Evolutionary conservation across 495 filamentous ascomycete species (phyloP).

Genomic region (Staphylotrichum longicolle): DNA sequence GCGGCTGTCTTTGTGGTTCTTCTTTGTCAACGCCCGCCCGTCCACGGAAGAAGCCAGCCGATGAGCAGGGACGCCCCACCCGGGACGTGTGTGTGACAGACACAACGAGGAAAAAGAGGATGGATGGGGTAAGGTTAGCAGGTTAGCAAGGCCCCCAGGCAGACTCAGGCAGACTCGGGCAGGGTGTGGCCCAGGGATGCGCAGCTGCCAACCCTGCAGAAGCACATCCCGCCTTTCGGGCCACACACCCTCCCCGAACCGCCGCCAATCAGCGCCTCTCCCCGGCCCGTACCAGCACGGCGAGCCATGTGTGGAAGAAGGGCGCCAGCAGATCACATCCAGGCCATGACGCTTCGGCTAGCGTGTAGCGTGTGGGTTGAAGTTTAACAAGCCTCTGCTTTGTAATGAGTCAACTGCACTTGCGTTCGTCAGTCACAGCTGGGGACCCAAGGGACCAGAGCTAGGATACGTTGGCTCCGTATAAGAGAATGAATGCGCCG

Average conservation of each 20-base stretch:
- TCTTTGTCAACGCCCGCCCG: neutral
- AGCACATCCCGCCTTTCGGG: constrained; percentile 19
- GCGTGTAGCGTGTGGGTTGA: neutral
- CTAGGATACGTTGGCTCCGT: neutral
- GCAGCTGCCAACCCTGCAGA: neutral
- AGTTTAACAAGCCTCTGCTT: constrained; percentile 6
- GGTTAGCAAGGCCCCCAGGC: too few species aligned
- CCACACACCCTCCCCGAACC: constrained; percentile 10
- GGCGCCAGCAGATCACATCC: constrained; percentile 15
- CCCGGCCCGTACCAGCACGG: constrained; percentile 1
- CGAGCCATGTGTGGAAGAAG: constrained; percentile 15
- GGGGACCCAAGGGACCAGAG: neutral
- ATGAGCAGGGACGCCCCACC: neutral
- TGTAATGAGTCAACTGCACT: constrained; percentile 25
- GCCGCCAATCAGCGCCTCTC: constrained; percentile 21
- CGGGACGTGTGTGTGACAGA: too few species aligned
- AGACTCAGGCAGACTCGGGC: too few species aligned
- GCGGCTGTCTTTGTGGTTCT: too few species aligned
- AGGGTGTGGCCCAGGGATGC: neutral
- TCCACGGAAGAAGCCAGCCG: constrained; percentile 6
- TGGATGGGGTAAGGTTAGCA: too few species aligned
- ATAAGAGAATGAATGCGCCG: neutral
- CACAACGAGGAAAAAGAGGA: too few species aligned
- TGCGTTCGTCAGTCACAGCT: constrained; percentile 1
- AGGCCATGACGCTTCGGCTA: neutral